Evolutionary conservation across 2,329 filamentous ascomycete genomes (phyloP).

Genomic region (Clarireedia homoeocarpa): DNA sequence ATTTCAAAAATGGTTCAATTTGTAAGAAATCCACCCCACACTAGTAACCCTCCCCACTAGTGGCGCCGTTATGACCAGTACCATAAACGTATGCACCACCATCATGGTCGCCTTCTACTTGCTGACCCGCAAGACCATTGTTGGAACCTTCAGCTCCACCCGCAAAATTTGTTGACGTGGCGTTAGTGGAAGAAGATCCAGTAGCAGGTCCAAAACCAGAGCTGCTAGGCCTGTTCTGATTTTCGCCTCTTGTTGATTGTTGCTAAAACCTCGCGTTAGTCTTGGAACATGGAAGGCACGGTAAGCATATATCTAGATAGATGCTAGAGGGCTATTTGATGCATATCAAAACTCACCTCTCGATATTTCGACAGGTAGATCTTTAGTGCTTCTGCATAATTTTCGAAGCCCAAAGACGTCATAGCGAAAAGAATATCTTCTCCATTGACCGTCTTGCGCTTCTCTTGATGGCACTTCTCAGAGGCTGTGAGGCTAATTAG

Average conservation of each 20-base stretch:
- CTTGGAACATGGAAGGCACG: background rate
- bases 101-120: slow-evolving; percentile 30
- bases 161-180: slow-evolving; percentile 25
- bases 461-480: slow-evolving; percentile 98
- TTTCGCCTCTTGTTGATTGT: slow-evolving; percentile 64
- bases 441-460: slow-evolving; percentile 97
- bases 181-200: slow-evolving; percentile 32
- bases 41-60: slow-evolving; percentile 25
- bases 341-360: slow-evolving; percentile 61
- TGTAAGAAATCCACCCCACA: slow-evolving; percentile 6
- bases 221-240: slow-evolving; percentile 43
- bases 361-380: slow-evolving; percentile 97
- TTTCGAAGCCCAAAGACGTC: slow-evolving; percentile 97
- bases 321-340: background rate
- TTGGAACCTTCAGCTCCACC: slow-evolving; percentile 27
- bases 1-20: background rate
- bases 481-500: slow-evolving; percentile 56
- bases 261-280: slow-evolving; percentile 9
- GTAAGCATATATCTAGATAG: slow-evolving; percentile 8
- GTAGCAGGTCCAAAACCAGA: slow-evolving; percentile 42
- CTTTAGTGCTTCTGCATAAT: slow-evolving; percentile 95
- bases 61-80: slow-evolving; percentile 50
- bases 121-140: slow-evolving; percentile 28
- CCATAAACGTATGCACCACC: slow-evolving; percentile 34
- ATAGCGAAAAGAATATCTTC: slow-evolving; percentile 98